Conservation (phyloP, 78 protist genomes). For the Polysphondylium violaceum region DNA sequence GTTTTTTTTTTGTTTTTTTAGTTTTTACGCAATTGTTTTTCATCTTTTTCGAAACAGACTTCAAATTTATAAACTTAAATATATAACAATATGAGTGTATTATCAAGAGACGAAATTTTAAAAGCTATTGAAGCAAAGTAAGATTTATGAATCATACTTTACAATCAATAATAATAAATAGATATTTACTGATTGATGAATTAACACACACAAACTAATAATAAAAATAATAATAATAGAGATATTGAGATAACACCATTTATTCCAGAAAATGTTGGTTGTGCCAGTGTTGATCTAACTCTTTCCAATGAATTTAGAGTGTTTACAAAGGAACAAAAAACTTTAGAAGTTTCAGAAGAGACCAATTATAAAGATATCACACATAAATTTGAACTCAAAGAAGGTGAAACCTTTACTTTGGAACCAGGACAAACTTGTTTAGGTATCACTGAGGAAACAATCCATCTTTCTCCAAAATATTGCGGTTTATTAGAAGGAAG, state of each 20-base stretch:
- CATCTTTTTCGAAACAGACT: too few relatives aligned
- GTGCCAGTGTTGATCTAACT: constrained; percentile 87
- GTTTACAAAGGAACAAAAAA: constrained; percentile 24
- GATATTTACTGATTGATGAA: background rate
- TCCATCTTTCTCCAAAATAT: constrained; percentile 68
- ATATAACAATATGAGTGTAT: constrained; percentile 46
- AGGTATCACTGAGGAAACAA: constrained; percentile 88
- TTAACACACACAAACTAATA: background rate
- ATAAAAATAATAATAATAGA: constrained; percentile 12
- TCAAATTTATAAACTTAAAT: background rate
- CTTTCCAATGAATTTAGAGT: constrained; percentile 89
- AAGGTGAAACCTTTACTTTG: constrained; percentile 78
- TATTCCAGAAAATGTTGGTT: constrained; percentile 56
- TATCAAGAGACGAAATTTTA: constrained; percentile 78
- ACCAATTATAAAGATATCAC: constrained; percentile 87
- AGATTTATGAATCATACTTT: too few relatives aligned
- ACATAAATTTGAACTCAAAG: constrained; percentile 46
- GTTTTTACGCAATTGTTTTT: too few relatives aligned
- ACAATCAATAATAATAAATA: background rate
- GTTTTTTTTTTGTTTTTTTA: too few relatives aligned
- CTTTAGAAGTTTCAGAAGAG: constrained; percentile 44
- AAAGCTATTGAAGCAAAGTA: constrained; percentile 55
- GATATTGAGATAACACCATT: constrained; percentile 83
- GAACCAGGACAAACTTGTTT: constrained; percentile 82
- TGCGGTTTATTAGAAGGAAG: constrained; percentile 92